phyloP scores from a whole-genome alignment of 495 filamentous ascomycete species.

The Aspergillus avenaceus region DNA sequence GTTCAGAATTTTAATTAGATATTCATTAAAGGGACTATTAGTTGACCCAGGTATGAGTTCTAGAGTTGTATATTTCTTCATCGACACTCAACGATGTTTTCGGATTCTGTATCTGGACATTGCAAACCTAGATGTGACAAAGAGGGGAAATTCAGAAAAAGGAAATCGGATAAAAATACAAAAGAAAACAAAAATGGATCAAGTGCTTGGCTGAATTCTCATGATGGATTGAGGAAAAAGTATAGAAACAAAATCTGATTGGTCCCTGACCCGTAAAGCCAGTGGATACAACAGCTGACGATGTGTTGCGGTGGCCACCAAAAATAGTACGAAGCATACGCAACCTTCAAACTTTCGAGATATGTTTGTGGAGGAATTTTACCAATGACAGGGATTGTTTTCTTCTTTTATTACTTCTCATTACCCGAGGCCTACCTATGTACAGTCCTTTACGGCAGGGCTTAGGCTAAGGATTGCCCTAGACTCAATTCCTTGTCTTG shows the following conservation, averaged over 20 bases:
- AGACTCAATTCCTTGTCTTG: constrained; percentile 3
- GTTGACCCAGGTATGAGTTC: no score
- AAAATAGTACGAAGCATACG: constrained; percentile 23
- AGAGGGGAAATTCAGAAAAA: background rate
- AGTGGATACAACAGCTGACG: constrained; percentile 8
- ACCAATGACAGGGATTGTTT: constrained; percentile 1
- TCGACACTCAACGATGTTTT: no score
- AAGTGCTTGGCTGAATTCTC: background rate
- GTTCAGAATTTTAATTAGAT: background rate
- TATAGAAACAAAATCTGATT: background rate
- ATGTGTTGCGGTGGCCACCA: constrained; percentile 6
- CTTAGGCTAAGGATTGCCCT: constrained; percentile 4
- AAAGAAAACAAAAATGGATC: constrained; percentile 1
- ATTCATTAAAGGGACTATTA: no score
- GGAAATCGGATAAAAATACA: background rate
- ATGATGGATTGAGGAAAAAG: background rate
- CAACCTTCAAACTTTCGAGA: constrained; percentile 19
- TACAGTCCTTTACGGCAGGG: background rate
- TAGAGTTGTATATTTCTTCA: no score
- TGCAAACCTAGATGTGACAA: no score
- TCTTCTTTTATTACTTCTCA: background rate
- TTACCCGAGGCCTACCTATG: background rate
- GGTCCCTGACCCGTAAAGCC: background rate
- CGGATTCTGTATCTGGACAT: no score
- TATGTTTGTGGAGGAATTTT: background rate